phyloP scores from a whole-genome alignment of 257 asterid species.

The Cruciata laevipes region DNA sequence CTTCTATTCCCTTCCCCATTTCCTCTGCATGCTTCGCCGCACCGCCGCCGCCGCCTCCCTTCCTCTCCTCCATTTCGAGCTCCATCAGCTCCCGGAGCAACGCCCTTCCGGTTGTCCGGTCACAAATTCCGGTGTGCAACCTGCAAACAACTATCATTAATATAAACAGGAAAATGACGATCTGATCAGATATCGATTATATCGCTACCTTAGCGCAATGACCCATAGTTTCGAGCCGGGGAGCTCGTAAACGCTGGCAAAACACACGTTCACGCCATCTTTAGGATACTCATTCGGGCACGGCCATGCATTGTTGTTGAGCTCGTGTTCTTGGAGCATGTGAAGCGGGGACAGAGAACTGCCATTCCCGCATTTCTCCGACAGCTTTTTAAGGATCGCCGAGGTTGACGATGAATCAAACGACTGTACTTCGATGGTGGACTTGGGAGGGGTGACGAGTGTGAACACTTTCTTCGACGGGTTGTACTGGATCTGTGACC shows the following conservation, averaged over 20 bases:
- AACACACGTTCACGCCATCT: constrained; percentile 35
- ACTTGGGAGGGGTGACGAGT: constrained; percentile 25
- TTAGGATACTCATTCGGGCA: constrained; percentile 38
- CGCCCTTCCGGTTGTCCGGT: constrained; percentile 60
- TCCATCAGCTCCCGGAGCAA: constrained; percentile 60
- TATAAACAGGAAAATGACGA: too few relatives aligned
- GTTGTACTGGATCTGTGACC: constrained; percentile 47
- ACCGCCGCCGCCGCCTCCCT: background rate
- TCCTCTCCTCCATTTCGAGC: constrained; percentile 17
- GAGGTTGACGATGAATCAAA: constrained; percentile 30
- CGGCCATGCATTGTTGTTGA: constrained; percentile 41
- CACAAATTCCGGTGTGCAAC: constrained; percentile 57
- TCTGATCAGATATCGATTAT: background rate
- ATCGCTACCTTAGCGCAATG: constrained; percentile 24
- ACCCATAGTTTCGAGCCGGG: constrained; percentile 22
- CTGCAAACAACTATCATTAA: background rate
- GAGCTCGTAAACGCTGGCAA: constrained; percentile 28
- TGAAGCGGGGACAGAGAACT: constrained; percentile 29
- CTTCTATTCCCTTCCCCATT: constrained; percentile 44
- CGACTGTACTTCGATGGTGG: constrained; percentile 18
- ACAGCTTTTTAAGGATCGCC: constrained; percentile 14
- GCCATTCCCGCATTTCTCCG: background rate
- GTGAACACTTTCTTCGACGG: constrained; percentile 35
- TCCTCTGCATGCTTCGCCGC: constrained; percentile 25
- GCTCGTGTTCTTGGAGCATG: constrained; percentile 44